Base-by-base conservation (phyloP, 805 yeast genomes). In the Pichia insulana region DNA sequence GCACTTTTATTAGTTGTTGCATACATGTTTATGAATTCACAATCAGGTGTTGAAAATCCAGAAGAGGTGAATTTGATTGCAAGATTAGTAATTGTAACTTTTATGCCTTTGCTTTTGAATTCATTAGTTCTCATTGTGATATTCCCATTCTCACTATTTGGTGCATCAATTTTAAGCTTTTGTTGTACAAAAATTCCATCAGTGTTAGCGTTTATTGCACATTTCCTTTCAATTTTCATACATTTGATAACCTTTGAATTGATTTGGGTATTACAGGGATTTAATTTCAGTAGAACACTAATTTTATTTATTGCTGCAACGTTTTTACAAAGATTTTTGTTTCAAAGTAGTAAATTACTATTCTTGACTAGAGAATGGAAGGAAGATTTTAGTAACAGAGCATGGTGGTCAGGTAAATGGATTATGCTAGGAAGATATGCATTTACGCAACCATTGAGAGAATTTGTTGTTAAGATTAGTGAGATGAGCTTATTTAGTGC, bases 1-100 rank as follows among this genome's bases (percentile, higher is more conserved):
- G 78, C 92, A 15, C 74, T 78, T 22, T 78, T 80, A 51, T 73
- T 83, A 38, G 73, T 82, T 43, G 63, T 79, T 41, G 89, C 95
- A 0, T 90, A 77, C 61, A 68, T 80, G 40, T 90, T 83, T 55
- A 80, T 84, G 54, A 89, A 88, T 61, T 71, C 96, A 1, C 96
- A 87, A 65, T 85, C 80, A 28, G 96, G 96, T 26, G 95, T 87
- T 1, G 47, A 52, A 37, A 52, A 62, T 40, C 64, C 73, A n/a
- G 49, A 62, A 44, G 67, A 72, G 2, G 71, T 76, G 7, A 76
- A 80, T 57, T 74, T 90, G 0, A 55, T 83, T 0, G 48, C 82
- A 11, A 69, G 97, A 44, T 59, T 90, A 26, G 55, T 71, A 2
- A 62, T 87, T 13, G 60, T 80, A 3, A 64, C 72, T 0, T 39